Conservation (phyloP, 1,284 basidiomycete species). For the Heterobasidion annosum region DNA sequence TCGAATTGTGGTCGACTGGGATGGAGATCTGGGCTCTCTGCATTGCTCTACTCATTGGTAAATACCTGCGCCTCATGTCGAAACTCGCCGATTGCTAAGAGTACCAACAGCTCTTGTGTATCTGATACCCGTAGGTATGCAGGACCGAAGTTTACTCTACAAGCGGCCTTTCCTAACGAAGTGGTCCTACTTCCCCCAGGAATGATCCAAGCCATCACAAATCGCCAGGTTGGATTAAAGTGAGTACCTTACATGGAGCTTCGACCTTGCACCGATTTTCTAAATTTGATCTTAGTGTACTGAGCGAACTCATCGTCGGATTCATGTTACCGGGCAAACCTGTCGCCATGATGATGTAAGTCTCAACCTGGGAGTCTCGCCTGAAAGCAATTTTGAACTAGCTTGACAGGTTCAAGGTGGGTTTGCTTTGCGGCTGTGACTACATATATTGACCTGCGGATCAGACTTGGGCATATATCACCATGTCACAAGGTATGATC, state of each 20-base stretch:
- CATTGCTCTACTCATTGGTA: slow-evolving; percentile 27
- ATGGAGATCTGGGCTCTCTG: slow-evolving; percentile 56
- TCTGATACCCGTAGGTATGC: slow-evolving; percentile 40
- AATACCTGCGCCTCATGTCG: slow-evolving; percentile 1
- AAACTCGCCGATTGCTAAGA: slow-evolving; percentile 19
- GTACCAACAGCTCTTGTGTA: slow-evolving; percentile 31
- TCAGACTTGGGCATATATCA: slow-evolving; percentile 38
- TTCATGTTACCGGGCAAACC: slow-evolving; percentile 44
- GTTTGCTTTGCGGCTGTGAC: neutral
- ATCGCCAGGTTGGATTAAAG: slow-evolving; percentile 28
- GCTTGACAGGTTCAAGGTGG: slow-evolving; percentile 1
- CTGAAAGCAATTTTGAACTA: neutral
- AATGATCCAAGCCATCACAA: slow-evolving; percentile 38
- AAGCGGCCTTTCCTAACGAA: neutral
- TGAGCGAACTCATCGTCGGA: slow-evolving; percentile 43
- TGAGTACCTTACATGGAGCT: slow-evolving; percentile 10
- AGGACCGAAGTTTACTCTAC: neutral
- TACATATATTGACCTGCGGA: neutral
- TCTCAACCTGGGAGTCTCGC: neutral
- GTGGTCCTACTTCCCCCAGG: slow-evolving; percentile 7
- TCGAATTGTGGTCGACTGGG: slow-evolving; percentile 60
- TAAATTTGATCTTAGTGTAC: slow-evolving; percentile 19
- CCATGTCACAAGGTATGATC: slow-evolving; percentile 29
- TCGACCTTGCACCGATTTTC: neutral
- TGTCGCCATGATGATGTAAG: slow-evolving; percentile 58